These are phyloP conservation scores for Trichosporon ovoides DNA, from an alignment of 1,284 basidiomycete species.

Conservation along the genomic window DNA sequence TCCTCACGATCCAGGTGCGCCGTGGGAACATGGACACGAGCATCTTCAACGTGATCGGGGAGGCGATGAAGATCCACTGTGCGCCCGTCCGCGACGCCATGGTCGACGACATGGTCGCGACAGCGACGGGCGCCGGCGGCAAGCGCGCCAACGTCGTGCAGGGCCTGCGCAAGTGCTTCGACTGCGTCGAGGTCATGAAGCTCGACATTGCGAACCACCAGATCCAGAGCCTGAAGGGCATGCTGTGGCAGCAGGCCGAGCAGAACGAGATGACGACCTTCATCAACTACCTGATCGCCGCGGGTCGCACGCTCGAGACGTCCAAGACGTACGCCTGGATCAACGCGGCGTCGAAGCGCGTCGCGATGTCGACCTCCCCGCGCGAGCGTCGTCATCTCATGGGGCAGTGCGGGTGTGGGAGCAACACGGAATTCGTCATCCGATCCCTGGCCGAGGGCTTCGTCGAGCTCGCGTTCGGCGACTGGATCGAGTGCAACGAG, in stretches of 20 bases:
- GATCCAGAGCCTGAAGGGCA: slow-evolving; percentile 77
- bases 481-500: slow-evolving; percentile 36
- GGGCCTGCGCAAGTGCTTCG: slow-evolving; percentile 78
- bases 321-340: slow-evolving; percentile 39
- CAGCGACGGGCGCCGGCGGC: slow-evolving; percentile 53
- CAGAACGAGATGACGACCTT: slow-evolving; percentile 77
- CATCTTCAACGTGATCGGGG: slow-evolving; percentile 73
- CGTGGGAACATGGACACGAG: slow-evolving; percentile 71
- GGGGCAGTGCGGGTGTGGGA: slow-evolving; percentile 25
- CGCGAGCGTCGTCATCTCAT: slow-evolving; percentile 28
- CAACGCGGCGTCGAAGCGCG: slow-evolving; percentile 31
- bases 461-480: slow-evolving; percentile 61
- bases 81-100: slow-evolving; percentile 84
- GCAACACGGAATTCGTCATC: slow-evolving; percentile 37
- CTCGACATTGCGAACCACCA: slow-evolving; percentile 94
- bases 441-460: slow-evolving; percentile 61
- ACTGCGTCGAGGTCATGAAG: slow-evolving; percentile 92
- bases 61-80: slow-evolving; percentile 81
- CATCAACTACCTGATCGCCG: slow-evolving; percentile 39
- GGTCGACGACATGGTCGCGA: slow-evolving; percentile 75
- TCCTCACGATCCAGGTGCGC: slow-evolving; percentile 74
- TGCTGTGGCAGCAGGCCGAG: slow-evolving; percentile 71
- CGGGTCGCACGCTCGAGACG: slow-evolving; percentile 18
- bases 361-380: slow-evolving; percentile 26
- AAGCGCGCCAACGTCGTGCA: slow-evolving; percentile 58